phyloP scores from a whole-genome alignment of 257 asterid species.

The Catharanthus roseus region DNA sequence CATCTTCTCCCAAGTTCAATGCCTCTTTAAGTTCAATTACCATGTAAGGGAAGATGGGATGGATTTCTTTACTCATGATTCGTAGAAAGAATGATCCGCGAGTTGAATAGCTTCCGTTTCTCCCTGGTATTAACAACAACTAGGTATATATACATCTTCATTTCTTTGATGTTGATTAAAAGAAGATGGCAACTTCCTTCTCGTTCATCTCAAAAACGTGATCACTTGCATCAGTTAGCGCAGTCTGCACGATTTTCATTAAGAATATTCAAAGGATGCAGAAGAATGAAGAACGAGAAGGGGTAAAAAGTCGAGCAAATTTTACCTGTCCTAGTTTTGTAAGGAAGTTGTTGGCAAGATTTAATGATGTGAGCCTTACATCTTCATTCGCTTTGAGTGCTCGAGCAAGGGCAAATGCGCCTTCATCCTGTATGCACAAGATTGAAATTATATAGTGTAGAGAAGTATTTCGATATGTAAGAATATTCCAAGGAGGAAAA shows the following conservation, averaged over 20 bases:
- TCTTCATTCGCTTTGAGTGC: slow-evolving; percentile 94
- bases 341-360: slow-evolving; percentile 81
- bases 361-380: slow-evolving; percentile 67
- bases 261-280: neutral
- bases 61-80: slow-evolving; percentile 11
- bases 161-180: slow-evolving; percentile 36
- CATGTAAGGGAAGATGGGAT: slow-evolving; percentile 4
- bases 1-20: slow-evolving; percentile 12
- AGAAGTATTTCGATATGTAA: neutral
- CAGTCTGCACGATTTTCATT: slow-evolving; percentile 56
- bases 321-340: slow-evolving; percentile 89
- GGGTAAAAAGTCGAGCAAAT: neutral
- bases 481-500: slow-evolving; percentile 4
- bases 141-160: neutral
- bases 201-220: slow-evolving; percentile 93
- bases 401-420: slow-evolving; percentile 88
- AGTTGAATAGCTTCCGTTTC: neutral
- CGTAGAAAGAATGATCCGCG: slow-evolving; percentile 2
- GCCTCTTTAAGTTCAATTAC: neutral
- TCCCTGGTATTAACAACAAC: neutral
- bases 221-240: slow-evolving; percentile 83
- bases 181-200: slow-evolving; percentile 66
- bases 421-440: slow-evolving; percentile 68
- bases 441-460: slow-evolving; percentile 7
- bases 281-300: neutral